Base-by-base conservation (phyloP, 306 rosid genomes). In the Castanea mollissima region DNA sequence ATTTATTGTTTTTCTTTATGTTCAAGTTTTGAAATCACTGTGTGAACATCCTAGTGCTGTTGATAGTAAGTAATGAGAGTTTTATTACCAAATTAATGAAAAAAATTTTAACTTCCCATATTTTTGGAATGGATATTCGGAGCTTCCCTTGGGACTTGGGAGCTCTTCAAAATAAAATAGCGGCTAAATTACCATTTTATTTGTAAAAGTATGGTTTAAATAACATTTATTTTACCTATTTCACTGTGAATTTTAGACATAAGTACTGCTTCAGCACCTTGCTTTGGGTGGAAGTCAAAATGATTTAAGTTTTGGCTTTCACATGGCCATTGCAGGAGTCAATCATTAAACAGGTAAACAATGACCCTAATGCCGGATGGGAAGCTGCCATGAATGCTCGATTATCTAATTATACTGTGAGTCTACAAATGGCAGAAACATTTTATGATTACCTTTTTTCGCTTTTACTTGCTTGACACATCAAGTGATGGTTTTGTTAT, bases 281-380 rank as follows among this genome's bases (percentile, higher is more conserved):
- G 78, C 56, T 11, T 3, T 54, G 65, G 77, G 73, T 76, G 55
- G 71, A 59, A 76, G 18, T 46, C 71, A 76, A 63, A 62, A 76
- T 60, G 58, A 5, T 56, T 21, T 54, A 56, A 71, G 73, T 25
- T 27, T 49, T 78, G 46, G 55, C 56, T 57, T 41, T 55, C 18
- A 35, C 35, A 34, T 35, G 72, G 18, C 35, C 60, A 32, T 75
- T 27, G 83, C 87, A 92, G 99, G 94, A 95, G 54, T 92, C 98
- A 1, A 90, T 92, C 6, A 87, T 91, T 75, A 84, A 80, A 77
- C 80, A 83, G 73, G 80, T 95, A 62, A 95, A 91, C 55, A 88
- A 89, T 60, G 84, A 91, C 74, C 94, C 97, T 34, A 74, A 77
- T 56, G 98, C 99, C 59, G 97, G 98, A 81, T 95, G 97, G 97